Base-by-base conservation (phyloP, 345 rosid species). In the Turritis glabra region DNA sequence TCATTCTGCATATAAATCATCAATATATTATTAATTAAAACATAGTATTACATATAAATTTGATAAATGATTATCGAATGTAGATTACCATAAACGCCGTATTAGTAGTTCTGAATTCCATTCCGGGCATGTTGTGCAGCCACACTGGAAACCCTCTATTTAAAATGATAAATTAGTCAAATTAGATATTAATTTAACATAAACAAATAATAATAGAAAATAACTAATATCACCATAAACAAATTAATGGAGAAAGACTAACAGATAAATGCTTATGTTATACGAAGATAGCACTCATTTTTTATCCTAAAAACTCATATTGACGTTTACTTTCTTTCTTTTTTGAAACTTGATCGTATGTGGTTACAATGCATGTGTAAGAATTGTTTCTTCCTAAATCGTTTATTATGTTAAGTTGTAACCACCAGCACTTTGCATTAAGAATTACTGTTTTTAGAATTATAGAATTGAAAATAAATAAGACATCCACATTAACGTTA, bases 81-180 rank as follows among this genome's bases (percentile, higher is more conserved):
- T 27, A 40, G 2, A 64, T 76, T 81, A 89, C 96, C 89, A 72
- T 82, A 51, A 61, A 92, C 0, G 80, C 80, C 0, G 27, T 54
- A 15, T 89, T 90, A 6, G 71, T 75, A 33, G 92, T 89, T 33
- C 97, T 83, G 8, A 89, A 17, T 46, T 79, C 43, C 48, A 81
- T 63, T 13, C 50, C 82, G 0, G 89, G 89, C 70, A 81, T 43
- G 29, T 82, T 84, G 61, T 85, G 92, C 12, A 90, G 46, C 95
- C 95, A 91, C 10, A 90, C 80, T 1, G 92, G 92, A 2, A 90
- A 84, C 1, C 90, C 94, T 18, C 92, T 76, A 17, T 29, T 10
- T 21, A 2, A 22, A 57, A 51, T 3, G 5, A n/a, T 10, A 35
- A 9, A 25, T 47, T 56, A 21, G 13, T 52, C 2, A n/a, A 67